A percentile compares a stretch with the other conserved stretches of the same genome.
Conservation (phyloP, 257 asterid genomes). For the Solanum rostratum region DNA sequence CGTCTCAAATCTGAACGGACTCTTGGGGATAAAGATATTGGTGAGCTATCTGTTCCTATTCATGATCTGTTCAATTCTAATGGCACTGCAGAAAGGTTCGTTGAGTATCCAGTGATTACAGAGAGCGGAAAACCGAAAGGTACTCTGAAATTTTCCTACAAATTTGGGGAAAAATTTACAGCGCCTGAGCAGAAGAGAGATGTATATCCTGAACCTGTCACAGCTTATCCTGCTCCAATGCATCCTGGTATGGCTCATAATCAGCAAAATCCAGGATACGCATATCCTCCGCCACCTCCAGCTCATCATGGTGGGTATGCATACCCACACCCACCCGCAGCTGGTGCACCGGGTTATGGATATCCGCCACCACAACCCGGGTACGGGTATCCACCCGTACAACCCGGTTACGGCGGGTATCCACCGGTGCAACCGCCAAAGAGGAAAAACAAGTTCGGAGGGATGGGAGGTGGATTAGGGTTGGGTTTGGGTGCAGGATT, state of each 20-base stretch:
- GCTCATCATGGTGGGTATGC: constrained; percentile 6
- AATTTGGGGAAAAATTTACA: constrained; percentile 52
- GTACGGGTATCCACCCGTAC: constrained; percentile 10
- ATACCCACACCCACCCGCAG: constrained; percentile 7
- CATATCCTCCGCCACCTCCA: constrained; percentile 12
- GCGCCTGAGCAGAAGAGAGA: constrained; percentile 9
- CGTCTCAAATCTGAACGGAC: constrained; percentile 40
- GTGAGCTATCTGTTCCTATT: constrained; percentile 47
- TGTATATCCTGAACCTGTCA: constrained; percentile 25
- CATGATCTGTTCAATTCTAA: constrained; percentile 27
- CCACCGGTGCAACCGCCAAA: constrained; percentile 34
- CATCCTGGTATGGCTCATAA: constrained; percentile 21
- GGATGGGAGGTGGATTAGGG: constrained; percentile 39
- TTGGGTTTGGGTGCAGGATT: constrained; percentile 85
- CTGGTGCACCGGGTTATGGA: constrained; percentile 19
- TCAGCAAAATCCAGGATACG: constrained; percentile 26
- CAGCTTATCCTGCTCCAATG: constrained; percentile 39
- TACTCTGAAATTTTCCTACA: constrained; percentile 46
- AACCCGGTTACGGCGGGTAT: constrained; percentile 19
- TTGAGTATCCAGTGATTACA: constrained; percentile 46
- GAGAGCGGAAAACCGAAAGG: constrained; percentile 60
- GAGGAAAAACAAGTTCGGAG: constrained; percentile 44
- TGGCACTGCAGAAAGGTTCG: constrained; percentile 12
- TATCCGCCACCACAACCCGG: constrained; percentile 19
- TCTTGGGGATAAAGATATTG: constrained; percentile 41